These are phyloP conservation scores for Lyophyllum atratum DNA, from an alignment of 768 basidiomycete genomes.

Conservation along the genomic window DNA sequence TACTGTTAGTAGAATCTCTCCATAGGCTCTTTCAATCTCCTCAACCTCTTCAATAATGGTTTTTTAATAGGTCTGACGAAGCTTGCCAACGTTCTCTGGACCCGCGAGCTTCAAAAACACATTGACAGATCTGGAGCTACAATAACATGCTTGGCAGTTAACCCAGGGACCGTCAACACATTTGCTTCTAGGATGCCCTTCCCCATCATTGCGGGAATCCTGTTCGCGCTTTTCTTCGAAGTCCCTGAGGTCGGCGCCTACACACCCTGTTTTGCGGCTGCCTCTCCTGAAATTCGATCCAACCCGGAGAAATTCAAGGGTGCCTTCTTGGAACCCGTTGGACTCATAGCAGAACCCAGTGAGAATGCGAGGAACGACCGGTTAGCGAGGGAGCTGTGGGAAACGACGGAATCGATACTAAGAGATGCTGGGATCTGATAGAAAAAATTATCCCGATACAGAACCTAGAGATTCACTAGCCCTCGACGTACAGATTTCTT, in stretches of 20 bases:
- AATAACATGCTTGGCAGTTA: conserved; percentile 33
- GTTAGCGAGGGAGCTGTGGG: conserved; percentile 39
- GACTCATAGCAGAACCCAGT: conserved; percentile 24
- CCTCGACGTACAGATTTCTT: too few relatives aligned
- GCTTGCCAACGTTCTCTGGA: conserved; percentile 45
- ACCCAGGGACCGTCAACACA: conserved; percentile 38
- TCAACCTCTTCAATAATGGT: background rate
- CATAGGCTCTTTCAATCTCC: background rate
- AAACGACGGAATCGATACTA: conserved; percentile 32
- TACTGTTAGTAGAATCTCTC: conserved; percentile 22
- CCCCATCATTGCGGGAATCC: conserved; percentile 17
- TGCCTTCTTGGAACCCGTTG: conserved; percentile 37
- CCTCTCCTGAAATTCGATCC: conserved; percentile 31
- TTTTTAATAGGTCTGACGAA: conserved; percentile 42
- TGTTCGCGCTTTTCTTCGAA: conserved; percentile 28
- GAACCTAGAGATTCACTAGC: too few relatives aligned
- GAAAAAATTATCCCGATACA: too few relatives aligned
- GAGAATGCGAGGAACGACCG: conserved; percentile 32
- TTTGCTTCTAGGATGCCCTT: conserved; percentile 24
- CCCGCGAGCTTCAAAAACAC: conserved; percentile 45
- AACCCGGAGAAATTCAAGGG: conserved; percentile 36
- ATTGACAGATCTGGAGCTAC: conserved; percentile 31
- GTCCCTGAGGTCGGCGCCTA: conserved; percentile 35
- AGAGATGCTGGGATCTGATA: conserved; percentile 8
- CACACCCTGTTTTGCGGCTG: conserved; percentile 41